phyloP scores from a whole-genome alignment of 805 yeast species.

The Spathaspora gorwiae region DNA sequence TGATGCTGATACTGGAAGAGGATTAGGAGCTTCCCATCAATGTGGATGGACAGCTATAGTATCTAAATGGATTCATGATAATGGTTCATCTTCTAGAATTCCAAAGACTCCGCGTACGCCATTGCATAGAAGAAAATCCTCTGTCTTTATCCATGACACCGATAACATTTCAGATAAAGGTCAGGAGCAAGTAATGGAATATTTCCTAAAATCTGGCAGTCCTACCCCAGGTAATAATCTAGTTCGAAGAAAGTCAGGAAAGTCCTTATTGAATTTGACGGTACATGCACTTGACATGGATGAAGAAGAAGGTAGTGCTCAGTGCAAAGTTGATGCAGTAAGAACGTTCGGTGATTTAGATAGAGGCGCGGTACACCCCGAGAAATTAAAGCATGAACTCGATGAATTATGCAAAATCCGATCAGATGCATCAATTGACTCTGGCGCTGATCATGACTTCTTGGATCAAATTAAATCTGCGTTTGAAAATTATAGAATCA shows the following conservation, averaged over 20 bases:
- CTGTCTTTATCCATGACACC: conserved; percentile 19
- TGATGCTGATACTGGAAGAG: conserved; percentile 93
- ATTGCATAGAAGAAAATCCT: conserved; percentile 16
- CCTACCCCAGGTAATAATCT: conserved; percentile 49
- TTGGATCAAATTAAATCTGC: conserved; percentile 34
- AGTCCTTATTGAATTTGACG: conserved; percentile 64
- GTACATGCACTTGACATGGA: conserved; percentile 63
- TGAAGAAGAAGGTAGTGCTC: conserved; percentile 40
- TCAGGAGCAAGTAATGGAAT: conserved; percentile 31
- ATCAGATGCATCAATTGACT: conserved; percentile 26
- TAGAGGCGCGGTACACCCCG: conserved; percentile 1
- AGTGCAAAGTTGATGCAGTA: conserved; percentile 11
- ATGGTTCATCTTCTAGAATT: conserved; percentile 64
- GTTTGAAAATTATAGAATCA: conserved; percentile 26
- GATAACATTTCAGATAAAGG: conserved; percentile 14
- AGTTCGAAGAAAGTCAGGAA: conserved; percentile 68
- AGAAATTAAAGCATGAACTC: conserved; percentile 13
- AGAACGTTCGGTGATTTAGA: conserved; percentile 5
- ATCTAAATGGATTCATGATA: conserved; percentile 87
- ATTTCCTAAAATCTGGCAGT: conserved; percentile 37
- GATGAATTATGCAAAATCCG: conserved; percentile 14
- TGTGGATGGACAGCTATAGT: conserved; percentile 96
- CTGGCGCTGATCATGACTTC: conserved; percentile 30
- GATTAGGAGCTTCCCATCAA: conserved; percentile 90
- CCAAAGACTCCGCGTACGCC: conserved; percentile 41